Conservation (phyloP, 495 filamentous ascomycete species). For the Neurospora sp. region DNA sequence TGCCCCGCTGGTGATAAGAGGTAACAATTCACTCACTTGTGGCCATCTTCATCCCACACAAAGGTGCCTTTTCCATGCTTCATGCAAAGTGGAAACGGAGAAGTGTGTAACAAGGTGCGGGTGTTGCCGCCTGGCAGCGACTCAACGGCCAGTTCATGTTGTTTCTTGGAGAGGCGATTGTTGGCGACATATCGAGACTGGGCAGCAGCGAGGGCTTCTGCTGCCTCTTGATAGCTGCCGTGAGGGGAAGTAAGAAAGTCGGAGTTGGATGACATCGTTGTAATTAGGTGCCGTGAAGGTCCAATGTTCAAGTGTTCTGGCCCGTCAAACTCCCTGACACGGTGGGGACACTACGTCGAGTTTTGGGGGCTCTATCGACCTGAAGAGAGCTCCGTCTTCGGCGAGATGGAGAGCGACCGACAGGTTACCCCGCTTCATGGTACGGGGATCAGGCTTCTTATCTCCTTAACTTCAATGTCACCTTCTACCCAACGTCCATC, state of each 20-base stretch:
- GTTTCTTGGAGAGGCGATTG: slow-evolving; percentile 26
- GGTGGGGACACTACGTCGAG: no score
- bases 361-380: no score
- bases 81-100: slow-evolving; percentile 46
- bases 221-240: background rate
- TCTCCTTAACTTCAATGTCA: no score
- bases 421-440: no score
- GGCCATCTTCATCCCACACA: slow-evolving; percentile 32
- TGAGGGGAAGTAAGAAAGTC: background rate
- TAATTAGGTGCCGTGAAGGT: no score
- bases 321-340: no score
- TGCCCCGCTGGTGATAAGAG: background rate
- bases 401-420: no score
- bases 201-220: slow-evolving; percentile 19
- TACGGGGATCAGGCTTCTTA: no score
- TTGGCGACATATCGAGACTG: slow-evolving; percentile 19
- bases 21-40: slow-evolving; percentile 19
- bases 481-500: no score
- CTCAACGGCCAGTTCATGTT: slow-evolving; percentile 28
- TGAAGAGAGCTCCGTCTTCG: no score
- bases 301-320: no score
- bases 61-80: slow-evolving; percentile 26
- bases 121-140: slow-evolving; percentile 53
- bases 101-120: slow-evolving; percentile 44
- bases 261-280: background rate